phyloP scores from a whole-genome alignment of 352 stramenopile genomes.

The Phytophthora rubi region DNA sequence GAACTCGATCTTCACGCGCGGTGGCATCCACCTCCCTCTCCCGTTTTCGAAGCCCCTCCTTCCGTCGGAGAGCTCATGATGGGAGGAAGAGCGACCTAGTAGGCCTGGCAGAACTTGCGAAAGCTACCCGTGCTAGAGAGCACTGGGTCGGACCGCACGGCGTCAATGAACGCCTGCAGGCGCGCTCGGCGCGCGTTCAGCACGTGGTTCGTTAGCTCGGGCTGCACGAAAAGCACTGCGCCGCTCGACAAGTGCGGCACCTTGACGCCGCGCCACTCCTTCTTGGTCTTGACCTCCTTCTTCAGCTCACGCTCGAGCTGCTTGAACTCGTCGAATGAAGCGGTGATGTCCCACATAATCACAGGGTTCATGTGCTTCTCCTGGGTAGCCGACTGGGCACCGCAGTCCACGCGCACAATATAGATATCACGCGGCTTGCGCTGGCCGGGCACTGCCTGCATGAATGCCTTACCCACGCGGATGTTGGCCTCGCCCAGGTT shows the following conservation, averaged over 20 bases:
- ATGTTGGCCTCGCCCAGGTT: slow-evolving; percentile 61
- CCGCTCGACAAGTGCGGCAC: slow-evolving; percentile 75
- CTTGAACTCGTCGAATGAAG: slow-evolving; percentile 81
- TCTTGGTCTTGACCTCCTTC: slow-evolving; percentile 67
- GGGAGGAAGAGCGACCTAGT: slow-evolving; percentile 35
- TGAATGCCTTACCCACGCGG: slow-evolving; percentile 80
- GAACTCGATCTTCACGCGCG: slow-evolving; percentile 34
- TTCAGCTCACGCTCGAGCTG: slow-evolving; percentile 72
- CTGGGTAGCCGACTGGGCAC: slow-evolving; percentile 24
- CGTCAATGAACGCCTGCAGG: slow-evolving; percentile 73
- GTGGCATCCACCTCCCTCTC: slow-evolving; percentile 9
- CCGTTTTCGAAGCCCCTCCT: slow-evolving; percentile 26
- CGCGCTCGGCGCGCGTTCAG: slow-evolving; percentile 60
- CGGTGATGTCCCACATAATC: slow-evolving; percentile 86
- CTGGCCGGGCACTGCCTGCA: slow-evolving; percentile 40
- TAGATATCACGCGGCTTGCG: slow-evolving; percentile 71
- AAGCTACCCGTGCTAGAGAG: slow-evolving; percentile 56
- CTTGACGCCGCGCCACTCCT: slow-evolving; percentile 41
- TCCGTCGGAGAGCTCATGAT: slow-evolving; percentile 32
- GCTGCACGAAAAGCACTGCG: slow-evolving; percentile 72
- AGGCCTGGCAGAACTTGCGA: slow-evolving; percentile 83
- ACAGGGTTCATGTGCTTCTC: slow-evolving; percentile 89
- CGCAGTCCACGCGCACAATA: slow-evolving; percentile 79
- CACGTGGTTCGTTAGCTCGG: slow-evolving; percentile 69
- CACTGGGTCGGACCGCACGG: slow-evolving; percentile 47